These are phyloP conservation scores for Nothomitra cinnamomea DNA, from an alignment of 2,329 filamentous ascomycete genomes.

Conservation along the genomic window DNA sequence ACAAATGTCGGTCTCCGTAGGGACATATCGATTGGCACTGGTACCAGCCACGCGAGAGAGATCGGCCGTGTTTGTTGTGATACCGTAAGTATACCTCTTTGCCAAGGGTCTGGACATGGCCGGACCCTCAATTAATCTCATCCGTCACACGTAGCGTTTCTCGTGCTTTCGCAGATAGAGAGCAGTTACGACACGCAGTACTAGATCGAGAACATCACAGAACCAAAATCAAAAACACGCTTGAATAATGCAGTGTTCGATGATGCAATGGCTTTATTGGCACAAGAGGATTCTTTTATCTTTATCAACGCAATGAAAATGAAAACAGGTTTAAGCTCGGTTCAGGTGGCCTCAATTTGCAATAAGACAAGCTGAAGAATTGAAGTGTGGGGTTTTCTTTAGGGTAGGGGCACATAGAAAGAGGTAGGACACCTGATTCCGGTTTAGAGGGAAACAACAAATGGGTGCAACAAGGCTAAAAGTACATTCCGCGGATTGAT, in stretches of 20 bases:
- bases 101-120: too few species aligned
- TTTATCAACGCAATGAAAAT: not conserved
- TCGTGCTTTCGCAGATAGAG: too few species aligned
- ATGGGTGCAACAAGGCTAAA: not conserved
- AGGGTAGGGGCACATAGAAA: not conserved
- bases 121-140: too few species aligned
- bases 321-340: too few species aligned
- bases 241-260: not conserved
- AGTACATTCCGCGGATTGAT: slow-evolving; percentile 1
- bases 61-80: too few species aligned
- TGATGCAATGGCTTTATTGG: slow-evolving; percentile 1
- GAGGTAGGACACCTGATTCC: not conserved
- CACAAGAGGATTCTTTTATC: not conserved
- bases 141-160: too few species aligned
- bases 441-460: not conserved
- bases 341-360: not conserved
- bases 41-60: too few species aligned
- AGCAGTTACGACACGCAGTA: too few species aligned
- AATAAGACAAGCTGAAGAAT: slow-evolving; percentile 2
- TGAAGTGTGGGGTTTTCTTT: not conserved
- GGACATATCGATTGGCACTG: too few species aligned
- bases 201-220: too few species aligned
- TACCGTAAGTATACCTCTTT: too few species aligned
- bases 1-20: too few species aligned
- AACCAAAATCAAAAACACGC: not conserved